Conservation (phyloP, 1,139 yeast genomes). For the Kodamaea anthophila region DNA sequence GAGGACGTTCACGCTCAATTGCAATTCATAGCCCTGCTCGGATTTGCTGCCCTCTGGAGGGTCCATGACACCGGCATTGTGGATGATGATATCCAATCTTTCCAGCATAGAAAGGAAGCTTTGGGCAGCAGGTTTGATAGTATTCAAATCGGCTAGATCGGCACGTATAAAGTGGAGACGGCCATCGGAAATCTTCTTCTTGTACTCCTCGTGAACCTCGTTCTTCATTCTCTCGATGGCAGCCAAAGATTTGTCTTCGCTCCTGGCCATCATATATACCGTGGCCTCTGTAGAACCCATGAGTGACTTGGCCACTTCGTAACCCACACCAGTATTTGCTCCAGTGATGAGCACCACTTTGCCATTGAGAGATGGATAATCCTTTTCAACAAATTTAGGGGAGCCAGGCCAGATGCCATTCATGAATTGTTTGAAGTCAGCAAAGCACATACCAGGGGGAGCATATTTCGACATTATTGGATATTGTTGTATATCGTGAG, state of each 20-base stretch:
- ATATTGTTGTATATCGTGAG: no score
- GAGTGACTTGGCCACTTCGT: constrained; percentile 9
- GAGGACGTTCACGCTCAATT: constrained; percentile 44
- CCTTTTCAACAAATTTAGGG: constrained; percentile 7
- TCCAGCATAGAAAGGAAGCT: constrained; percentile 19
- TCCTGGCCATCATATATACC: constrained; percentile 16
- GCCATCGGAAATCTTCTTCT: constrained; percentile 3
- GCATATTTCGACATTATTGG: constrained; percentile 1
- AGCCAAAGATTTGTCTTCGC: constrained; percentile 11
- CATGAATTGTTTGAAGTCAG: constrained; percentile 1
- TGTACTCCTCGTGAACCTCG: constrained; percentile 9
- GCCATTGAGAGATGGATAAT: constrained; percentile 12
- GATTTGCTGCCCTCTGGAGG: constrained; percentile 14
- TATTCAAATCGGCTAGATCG: constrained; percentile 41
- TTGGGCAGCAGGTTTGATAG: constrained; percentile 35
- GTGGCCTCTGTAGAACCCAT: constrained; percentile 10
- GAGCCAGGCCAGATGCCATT: constrained; percentile 4
- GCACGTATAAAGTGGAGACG: constrained; percentile 14
- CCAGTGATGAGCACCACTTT: constrained; percentile 20
- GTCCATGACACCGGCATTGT: constrained; percentile 47
- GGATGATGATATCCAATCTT: constrained; percentile 37
- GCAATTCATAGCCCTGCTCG: constrained; percentile 38
- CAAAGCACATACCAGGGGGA: constrained; percentile 1
- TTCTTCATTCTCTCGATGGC: constrained; percentile 12
- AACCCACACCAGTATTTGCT: constrained; percentile 19